Percentiles rank a stretch among this genome's conserved stretches.
Evolutionary conservation across 768 basidiomycete species (phyloP).

Genomic region (Lactarius indigo): DNA sequence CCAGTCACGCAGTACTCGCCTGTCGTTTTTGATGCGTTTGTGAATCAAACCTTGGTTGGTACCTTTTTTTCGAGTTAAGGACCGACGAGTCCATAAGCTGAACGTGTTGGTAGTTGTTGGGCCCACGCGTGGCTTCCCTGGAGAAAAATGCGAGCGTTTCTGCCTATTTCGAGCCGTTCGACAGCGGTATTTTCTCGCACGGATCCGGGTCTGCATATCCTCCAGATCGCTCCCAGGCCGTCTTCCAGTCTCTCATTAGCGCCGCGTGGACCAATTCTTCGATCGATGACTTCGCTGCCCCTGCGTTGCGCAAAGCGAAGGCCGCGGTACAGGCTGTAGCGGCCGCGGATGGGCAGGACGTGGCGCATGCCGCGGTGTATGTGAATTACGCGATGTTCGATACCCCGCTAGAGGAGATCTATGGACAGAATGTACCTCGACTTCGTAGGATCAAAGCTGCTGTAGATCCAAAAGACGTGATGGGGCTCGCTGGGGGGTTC

Average conservation of each 20-base stretch:
- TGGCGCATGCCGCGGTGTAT: no score
- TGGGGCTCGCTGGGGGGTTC: no score
- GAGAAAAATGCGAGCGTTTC: background rate
- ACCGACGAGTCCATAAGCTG: background rate
- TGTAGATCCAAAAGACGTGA: no score
- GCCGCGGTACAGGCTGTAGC: no score
- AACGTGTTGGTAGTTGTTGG: conserved; percentile 3
- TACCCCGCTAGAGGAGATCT: no score
- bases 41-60: background rate
- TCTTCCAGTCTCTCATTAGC: background rate
- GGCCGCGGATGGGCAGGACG: no score
- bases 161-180: conserved; percentile 8
- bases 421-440: no score
- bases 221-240: conserved; percentile 7
- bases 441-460: no score
- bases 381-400: no score
- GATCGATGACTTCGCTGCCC: no score
- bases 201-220: conserved; percentile 19
- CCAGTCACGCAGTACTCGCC: conserved; percentile 1
- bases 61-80: background rate
- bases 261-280: conserved; percentile 16
- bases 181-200: conserved; percentile 1
- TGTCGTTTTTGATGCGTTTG: background rate
- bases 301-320: no score
- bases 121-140: background rate